phyloP scores from a whole-genome alignment of 345 rosid species.

The Camelina hispida region DNA sequence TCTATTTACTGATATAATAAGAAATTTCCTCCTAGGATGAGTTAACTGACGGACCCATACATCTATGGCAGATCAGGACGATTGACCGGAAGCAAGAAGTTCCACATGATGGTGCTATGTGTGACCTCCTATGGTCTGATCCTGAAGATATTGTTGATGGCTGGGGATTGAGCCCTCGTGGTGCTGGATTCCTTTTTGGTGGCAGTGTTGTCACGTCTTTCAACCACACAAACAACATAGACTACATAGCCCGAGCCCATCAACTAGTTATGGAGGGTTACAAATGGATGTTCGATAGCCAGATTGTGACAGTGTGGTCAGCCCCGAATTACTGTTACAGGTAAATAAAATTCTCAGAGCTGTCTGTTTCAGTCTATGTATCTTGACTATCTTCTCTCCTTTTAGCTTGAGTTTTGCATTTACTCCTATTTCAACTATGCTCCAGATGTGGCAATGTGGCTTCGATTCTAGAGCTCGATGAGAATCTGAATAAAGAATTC shows the following conservation, averaged over 20 bases:
- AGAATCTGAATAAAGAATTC: conserved; percentile 78
- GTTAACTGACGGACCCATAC: conserved; percentile 15
- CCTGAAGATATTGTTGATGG: conserved; percentile 98
- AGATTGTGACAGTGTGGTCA: conserved; percentile 98
- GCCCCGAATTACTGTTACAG: conserved; percentile 99
- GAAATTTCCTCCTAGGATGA: conserved; percentile 6
- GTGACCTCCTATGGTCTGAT: conserved; percentile 98
- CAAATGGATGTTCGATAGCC: conserved; percentile 94
- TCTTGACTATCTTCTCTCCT: not conserved
- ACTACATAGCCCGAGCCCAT: conserved; percentile 93
- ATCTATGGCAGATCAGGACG: conserved; percentile 70
- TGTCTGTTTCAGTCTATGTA: not conserved
- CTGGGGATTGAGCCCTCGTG: conserved; percentile 99
- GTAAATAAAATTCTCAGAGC: conserved; percentile 47
- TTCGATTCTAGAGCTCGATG: conserved; percentile 88
- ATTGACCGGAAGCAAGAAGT: conserved; percentile 99
- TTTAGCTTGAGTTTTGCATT: conserved; percentile 14
- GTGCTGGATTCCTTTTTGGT: conserved; percentile 94
- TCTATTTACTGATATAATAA: conserved; percentile 1
- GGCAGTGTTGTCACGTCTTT: conserved; percentile 88
- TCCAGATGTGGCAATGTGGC: conserved; percentile 97
- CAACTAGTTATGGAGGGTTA: conserved; percentile 99
- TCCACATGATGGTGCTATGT: conserved; percentile 99
- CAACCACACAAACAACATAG: conserved; percentile 84
- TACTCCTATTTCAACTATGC: conserved; percentile 26